These are phyloP conservation scores for Coemansia sp. DNA, from an alignment of 192 early-diverging fungal species.

Conservation along the genomic window DNA sequence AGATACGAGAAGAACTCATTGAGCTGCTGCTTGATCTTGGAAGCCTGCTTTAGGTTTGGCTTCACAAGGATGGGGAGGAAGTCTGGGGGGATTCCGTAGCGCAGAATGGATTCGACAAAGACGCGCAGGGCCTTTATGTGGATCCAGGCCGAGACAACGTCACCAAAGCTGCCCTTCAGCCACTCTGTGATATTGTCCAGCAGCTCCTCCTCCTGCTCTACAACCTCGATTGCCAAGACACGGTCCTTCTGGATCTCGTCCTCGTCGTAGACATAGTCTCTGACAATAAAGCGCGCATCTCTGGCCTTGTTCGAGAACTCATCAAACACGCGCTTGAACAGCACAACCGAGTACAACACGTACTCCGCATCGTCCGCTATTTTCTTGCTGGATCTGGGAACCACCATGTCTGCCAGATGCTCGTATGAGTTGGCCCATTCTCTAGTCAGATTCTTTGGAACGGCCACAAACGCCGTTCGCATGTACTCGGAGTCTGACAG, in stretches of 20 bases:
- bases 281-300: slow-evolving; percentile 88
- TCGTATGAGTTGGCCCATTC: slow-evolving; percentile 91
- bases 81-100: slow-evolving; percentile 96
- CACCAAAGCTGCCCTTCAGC: slow-evolving; percentile 92
- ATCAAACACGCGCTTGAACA: slow-evolving; percentile 86
- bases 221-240: slow-evolving; percentile 65
- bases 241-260: slow-evolving; percentile 72
- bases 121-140: slow-evolving; percentile 93
- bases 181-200: slow-evolving; percentile 77
- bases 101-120: slow-evolving; percentile 95
- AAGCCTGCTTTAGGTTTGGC: slow-evolving; percentile 78
- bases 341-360: slow-evolving; percentile 83
- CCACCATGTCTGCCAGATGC: slow-evolving; percentile 89
- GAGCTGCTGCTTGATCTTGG: slow-evolving; percentile 77
- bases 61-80: slow-evolving; percentile 76
- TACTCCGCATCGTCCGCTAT: slow-evolving; percentile 97
- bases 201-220: slow-evolving; percentile 77
- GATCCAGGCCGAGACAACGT: slow-evolving; percentile 88
- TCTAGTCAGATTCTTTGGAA: slow-evolving; percentile 79
- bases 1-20: slow-evolving; percentile 80
- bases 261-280: slow-evolving; percentile 94
- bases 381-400: slow-evolving; percentile 88
- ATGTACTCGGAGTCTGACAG: slow-evolving; percentile 93
- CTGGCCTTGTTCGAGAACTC: slow-evolving; percentile 90
- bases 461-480: slow-evolving; percentile 88